Base-by-base conservation (phyloP, 192 early-diverging fungal genomes). In the Fimicolochytrium jonesii region DNA sequence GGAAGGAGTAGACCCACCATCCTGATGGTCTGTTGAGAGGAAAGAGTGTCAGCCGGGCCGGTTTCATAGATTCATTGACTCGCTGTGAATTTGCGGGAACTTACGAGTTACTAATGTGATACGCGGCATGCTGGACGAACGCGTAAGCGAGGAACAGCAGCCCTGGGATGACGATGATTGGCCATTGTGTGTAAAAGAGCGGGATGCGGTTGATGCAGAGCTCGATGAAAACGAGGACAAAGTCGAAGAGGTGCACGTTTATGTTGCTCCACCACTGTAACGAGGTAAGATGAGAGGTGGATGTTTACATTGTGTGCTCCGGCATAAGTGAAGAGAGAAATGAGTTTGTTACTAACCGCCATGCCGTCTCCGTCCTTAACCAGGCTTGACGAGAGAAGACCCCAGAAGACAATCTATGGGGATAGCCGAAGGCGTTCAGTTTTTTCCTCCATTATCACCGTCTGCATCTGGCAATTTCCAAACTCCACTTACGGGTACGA, bases 1-100 rank as follows among this genome's bases (percentile, higher is more conserved):
- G 61, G 55, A 73, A 73, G 31, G 39, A n/a, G 50, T 73, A 73
- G 26, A 68, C 66, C 71, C 71, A 73, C 33, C 47, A 64, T 13
- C 71, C 10, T 52, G 61, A 23, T 50, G 30, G 48, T 30, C 29
- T 2, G 20, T 26, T n/a, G n/a, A n/a, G n/a, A n/a, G n/a, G n/a
- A n/a, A n/a, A n/a, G n/a, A n/a, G n/a, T n/a, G n/a, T n/a, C n/a
- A n/a, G n/a, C n/a, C n/a, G n/a, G n/a, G n/a, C n/a, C n/a, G n/a
- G n/a, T n/a, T n/a, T n/a, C n/a, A n/a, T n/a, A n/a, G n/a, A n/a
- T n/a, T n/a, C n/a, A n/a, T n/a, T n/a, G n/a, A n/a, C n/a, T n/a
- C n/a, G n/a, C n/a, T n/a, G n/a, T n/a, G n/a, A n/a, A n/a, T n/a
- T n/a, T n/a, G n/a, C n/a, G n/a, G n/a, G n/a, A 3, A 64, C 62